Base-by-base conservation (phyloP, 2,329 filamentous ascomycete genomes). In the Monilinia laxa region DNA sequence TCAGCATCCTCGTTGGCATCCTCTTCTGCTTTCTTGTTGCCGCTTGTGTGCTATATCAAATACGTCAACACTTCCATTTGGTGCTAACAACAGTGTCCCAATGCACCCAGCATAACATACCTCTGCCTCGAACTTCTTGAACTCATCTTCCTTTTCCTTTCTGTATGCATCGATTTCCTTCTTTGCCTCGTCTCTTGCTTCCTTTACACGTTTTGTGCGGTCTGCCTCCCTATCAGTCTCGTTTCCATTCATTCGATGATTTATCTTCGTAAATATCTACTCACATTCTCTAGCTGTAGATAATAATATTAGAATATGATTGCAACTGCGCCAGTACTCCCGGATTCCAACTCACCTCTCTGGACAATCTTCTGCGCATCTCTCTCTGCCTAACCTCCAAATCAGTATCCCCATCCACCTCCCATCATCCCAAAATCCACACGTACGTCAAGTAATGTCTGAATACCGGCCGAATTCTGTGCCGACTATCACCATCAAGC, bases 361-460 rank as follows among this genome's bases (percentile, higher is more conserved):
- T 98, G 94, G 67, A 99, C 93, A 79, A 99, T 99, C 86, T 97
- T 97, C 82, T 97, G 94, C 69, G 95, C 95, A 80, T 98, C 94
- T 81, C 93, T 90, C 86, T 99, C 95, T 75, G 95, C 93, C 94
- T 98, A 71, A 64, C 31, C 40, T 63, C 58, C 59, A 47, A 45
- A 63, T 65, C 47, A 64, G 53, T 57, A 67, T 53, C 40, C 40
- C 25, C 6, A 47, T 42, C 40, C 38, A 40, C 38, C 28, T 40
- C 40, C 31, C 40, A 57, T 31, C 16, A 62, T 18, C 14, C 28
- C 6, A 52, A 40, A 31, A 47, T 45, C 23, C 45, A 58, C 40
- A 74, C 90, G 76, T 90, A 99, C 95, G 82, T 98, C 95, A 82
- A 99, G 92, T 77, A 99, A 89, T 78, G 94, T 98, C 82, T 98